A percentile compares a stretch with the other conserved stretches of the same genome.
These are phyloP conservation scores for Beauveria sp. DNA, from an alignment of 2,329 filamentous ascomycete genomes.

Conservation along the genomic window DNA sequence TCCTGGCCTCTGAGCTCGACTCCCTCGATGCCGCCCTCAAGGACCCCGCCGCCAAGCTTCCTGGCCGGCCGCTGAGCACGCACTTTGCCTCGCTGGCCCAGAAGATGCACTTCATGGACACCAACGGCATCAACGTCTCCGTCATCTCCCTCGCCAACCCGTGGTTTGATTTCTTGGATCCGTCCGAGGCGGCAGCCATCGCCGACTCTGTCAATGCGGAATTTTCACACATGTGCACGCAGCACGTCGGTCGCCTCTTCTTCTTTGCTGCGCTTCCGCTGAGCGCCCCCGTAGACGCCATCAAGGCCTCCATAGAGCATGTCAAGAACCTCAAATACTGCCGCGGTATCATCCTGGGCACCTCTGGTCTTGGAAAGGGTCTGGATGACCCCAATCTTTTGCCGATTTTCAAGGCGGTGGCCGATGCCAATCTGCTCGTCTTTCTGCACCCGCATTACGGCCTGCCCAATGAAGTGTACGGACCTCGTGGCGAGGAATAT, in stretches of 20 bases:
- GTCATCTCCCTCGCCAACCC: slow-evolving; percentile 88
- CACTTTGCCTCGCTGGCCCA: slow-evolving; percentile 74
- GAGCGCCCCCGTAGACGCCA: slow-evolving; percentile 53
- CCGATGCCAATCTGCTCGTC: slow-evolving; percentile 55
- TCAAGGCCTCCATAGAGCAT: slow-evolving; percentile 58
- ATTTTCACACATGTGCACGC: slow-evolving; percentile 62
- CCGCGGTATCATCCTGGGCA: slow-evolving; percentile 83
- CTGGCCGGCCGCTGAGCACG: slow-evolving; percentile 73
- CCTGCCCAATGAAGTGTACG: slow-evolving; percentile 72
- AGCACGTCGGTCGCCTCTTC: slow-evolving; percentile 61
- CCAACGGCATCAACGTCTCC: slow-evolving; percentile 71
- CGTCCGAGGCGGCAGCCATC: slow-evolving; percentile 52
- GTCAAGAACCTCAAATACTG: slow-evolving; percentile 57
- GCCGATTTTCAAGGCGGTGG: slow-evolving; percentile 63
- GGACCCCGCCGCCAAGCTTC: slow-evolving; percentile 47
- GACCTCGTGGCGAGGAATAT: slow-evolving; percentile 62
- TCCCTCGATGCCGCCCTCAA: slow-evolving; percentile 42
- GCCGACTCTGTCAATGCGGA: slow-evolving; percentile 68
- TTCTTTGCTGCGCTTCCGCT: slow-evolving; percentile 79
- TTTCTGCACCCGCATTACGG: slow-evolving; percentile 94
- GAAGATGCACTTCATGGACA: slow-evolving; percentile 84
- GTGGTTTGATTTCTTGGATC: slow-evolving; percentile 77
- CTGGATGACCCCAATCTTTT: slow-evolving; percentile 71
- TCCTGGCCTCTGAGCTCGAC: slow-evolving; percentile 45
- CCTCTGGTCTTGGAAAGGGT: slow-evolving; percentile 69